A percentile compares a stretch with the other conserved stretches of the same genome.
These are phyloP conservation scores for Oenanthe javanica DNA, from an alignment of 140 eudicot species.

Conservation along the genomic window DNA sequence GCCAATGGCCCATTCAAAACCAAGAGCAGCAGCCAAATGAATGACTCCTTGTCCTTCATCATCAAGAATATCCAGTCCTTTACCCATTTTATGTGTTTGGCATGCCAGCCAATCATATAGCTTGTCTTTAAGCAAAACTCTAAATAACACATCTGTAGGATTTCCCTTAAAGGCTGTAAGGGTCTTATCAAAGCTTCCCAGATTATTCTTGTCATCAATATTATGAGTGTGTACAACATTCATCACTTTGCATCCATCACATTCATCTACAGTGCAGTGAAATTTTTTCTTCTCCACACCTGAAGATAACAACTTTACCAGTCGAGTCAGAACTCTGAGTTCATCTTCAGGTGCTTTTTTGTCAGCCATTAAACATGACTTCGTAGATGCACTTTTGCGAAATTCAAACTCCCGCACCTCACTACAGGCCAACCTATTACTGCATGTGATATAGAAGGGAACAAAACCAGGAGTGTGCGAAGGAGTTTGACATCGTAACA, in stretches of 20 bases:
- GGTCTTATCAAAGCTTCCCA: constrained; percentile 13
- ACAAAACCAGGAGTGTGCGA: constrained; percentile 20
- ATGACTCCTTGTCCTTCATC: constrained; percentile 34
- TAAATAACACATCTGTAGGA: constrained; percentile 15
- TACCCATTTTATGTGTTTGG: constrained; percentile 21
- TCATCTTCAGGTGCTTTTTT: constrained; percentile 14
- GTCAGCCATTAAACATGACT: not conserved
- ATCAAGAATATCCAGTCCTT: constrained; percentile 23
- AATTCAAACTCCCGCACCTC: constrained; percentile 39
- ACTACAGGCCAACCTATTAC: constrained; percentile 37
- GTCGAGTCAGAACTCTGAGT: constrained; percentile 15
- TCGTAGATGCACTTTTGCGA: constrained; percentile 10
- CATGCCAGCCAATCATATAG: constrained; percentile 24
- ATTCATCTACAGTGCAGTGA: constrained; percentile 19
- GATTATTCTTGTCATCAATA: constrained; percentile 2
- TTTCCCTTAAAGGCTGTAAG: not conserved
- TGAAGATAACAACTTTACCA: constrained; percentile 23
- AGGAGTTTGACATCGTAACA: constrained; percentile 33
- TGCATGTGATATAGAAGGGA: constrained; percentile 30
- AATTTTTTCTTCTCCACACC: constrained; percentile 17
- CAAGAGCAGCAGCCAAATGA: constrained; percentile 40
- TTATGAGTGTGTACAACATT: constrained; percentile 12
- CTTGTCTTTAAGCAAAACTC: constrained; percentile 31
- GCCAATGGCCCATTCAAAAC: constrained; percentile 32
- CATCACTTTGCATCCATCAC: constrained; percentile 34